Evolutionary conservation across 352 stramenopile species (phyloP).

Genomic region (Phytophthora palmivora): DNA sequence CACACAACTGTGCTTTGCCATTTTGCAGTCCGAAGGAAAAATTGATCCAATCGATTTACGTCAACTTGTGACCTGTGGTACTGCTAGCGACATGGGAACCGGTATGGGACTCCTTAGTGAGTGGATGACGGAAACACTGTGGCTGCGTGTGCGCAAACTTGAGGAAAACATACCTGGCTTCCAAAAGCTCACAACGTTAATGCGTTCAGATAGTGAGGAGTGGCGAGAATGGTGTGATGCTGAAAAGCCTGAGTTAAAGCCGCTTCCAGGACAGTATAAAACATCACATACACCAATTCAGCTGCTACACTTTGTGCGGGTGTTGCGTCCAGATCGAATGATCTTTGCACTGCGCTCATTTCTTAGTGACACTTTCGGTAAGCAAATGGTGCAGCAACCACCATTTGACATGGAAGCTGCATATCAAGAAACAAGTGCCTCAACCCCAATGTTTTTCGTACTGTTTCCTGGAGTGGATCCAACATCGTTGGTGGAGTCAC

Average conservation of each 20-base stretch:
- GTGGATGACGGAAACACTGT: conserved; percentile 91
- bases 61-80: conserved; percentile 78
- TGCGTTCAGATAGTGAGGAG: conserved; percentile 96
- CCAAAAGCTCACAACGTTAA: conserved; percentile 92
- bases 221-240: conserved; percentile 95
- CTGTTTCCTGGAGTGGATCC: conserved; percentile 93
- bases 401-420: conserved; percentile 88
- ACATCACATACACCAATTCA: conserved; percentile 50
- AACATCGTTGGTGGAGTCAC: conserved; percentile 82
- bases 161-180: conserved; percentile 88
- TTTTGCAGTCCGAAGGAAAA: conserved; percentile 82
- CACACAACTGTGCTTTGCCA: conserved; percentile 93
- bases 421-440: conserved; percentile 91
- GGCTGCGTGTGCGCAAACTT: conserved; percentile 92
- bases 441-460: conserved; percentile 94
- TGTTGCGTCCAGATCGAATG: conserved; percentile 87
- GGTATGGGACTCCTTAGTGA: conserved; percentile 93
- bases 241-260: conserved; percentile 89
- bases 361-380: conserved; percentile 59
- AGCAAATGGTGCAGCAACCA: conserved; percentile 80
- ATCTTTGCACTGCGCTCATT: conserved; percentile 76
- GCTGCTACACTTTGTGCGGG: conserved; percentile 81
- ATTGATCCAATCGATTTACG: conserved; percentile 62
- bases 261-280: conserved; percentile 91
- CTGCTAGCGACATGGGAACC: conserved; percentile 45